These are phyloP conservation scores for Neopestalotiopsis sp. DNA, from an alignment of 2,329 filamentous ascomycete genomes.

Conservation along the genomic window DNA sequence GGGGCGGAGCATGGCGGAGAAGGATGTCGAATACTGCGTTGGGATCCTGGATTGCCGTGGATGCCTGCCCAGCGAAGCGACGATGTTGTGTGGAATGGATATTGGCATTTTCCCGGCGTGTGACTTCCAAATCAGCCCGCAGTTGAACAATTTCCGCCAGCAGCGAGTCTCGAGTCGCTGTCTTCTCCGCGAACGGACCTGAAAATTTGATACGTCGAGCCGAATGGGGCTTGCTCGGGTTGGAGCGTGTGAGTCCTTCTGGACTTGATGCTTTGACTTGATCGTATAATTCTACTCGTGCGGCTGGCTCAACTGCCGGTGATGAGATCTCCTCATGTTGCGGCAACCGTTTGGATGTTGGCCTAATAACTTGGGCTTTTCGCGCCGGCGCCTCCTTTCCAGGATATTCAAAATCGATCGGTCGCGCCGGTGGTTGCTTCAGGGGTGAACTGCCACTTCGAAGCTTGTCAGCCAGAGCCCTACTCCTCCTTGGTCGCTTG, in stretches of 20 bases:
- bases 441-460: slow-evolving; percentile 51
- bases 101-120: slow-evolving; percentile 63
- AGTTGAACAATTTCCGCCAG: slow-evolving; percentile 60
- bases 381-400: slow-evolving; percentile 20
- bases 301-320: background rate
- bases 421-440: slow-evolving; percentile 46
- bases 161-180: slow-evolving; percentile 56
- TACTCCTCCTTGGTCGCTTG: slow-evolving; percentile 50
- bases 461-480: slow-evolving; percentile 40
- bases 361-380: background rate
- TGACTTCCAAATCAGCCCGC: slow-evolving; percentile 61
- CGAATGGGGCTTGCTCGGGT: slow-evolving; percentile 32
- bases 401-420: slow-evolving; percentile 20
- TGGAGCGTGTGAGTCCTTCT: slow-evolving; percentile 5
- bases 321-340: background rate
- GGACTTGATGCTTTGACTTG: background rate
- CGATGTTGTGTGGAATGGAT: slow-evolving; percentile 45
- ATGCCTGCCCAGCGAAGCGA: slow-evolving; percentile 31
- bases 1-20: slow-evolving; percentile 45
- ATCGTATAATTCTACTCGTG: background rate
- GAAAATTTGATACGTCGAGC: slow-evolving; percentile 46
- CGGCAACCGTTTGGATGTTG: slow-evolving; percentile 15
- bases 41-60: slow-evolving; percentile 36
- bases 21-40: slow-evolving; percentile 47
- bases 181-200: slow-evolving; percentile 54